phyloP scores from a whole-genome alignment of 208 protist species.

The Herpetomonas tarakana region DNA sequence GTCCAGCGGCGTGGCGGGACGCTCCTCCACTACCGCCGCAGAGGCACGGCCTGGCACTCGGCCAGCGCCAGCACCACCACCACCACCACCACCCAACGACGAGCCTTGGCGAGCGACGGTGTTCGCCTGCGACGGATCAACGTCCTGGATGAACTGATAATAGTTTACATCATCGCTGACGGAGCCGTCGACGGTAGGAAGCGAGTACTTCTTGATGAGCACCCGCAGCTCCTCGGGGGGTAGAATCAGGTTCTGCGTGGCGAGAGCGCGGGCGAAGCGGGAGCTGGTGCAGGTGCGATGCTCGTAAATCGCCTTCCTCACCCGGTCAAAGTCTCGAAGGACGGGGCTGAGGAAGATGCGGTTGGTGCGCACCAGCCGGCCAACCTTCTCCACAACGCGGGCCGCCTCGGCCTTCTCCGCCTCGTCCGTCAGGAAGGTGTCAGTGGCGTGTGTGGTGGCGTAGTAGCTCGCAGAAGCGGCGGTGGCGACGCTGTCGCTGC shows the following conservation, averaged over 20 bases:
- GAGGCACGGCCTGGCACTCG: neutral
- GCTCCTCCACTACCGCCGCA: slow-evolving; percentile 11
- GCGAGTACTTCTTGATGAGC: slow-evolving; percentile 76
- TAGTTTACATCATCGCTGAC: slow-evolving; percentile 85
- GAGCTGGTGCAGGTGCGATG: slow-evolving; percentile 80
- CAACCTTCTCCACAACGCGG: slow-evolving; percentile 53
- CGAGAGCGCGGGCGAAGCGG: slow-evolving; percentile 77
- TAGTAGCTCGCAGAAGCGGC: slow-evolving; percentile 51
- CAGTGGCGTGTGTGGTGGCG: slow-evolving; percentile 35
- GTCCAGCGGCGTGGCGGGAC: slow-evolving; percentile 25
- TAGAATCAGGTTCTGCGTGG: slow-evolving; percentile 84
- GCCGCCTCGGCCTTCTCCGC: slow-evolving; percentile 28
- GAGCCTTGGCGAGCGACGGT: neutral
- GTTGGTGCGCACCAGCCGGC: slow-evolving; percentile 47
- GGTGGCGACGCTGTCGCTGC: slow-evolving; percentile 4
- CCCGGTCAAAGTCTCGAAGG: slow-evolving; percentile 88
- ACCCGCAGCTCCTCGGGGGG: slow-evolving; percentile 65
- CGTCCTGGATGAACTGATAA: slow-evolving; percentile 84
- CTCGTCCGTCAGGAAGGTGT: slow-evolving; percentile 35
- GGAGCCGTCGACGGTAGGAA: slow-evolving; percentile 54
- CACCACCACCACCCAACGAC: slow-evolving; percentile 9
- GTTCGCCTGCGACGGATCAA: slow-evolving; percentile 47
- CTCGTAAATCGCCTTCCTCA: slow-evolving; percentile 77
- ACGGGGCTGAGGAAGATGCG: slow-evolving; percentile 81
- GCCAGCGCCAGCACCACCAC: neutral